Evolutionary conservation across 2,329 filamentous ascomycete genomes (phyloP).

Genomic region (Curvularia sp.): DNA sequence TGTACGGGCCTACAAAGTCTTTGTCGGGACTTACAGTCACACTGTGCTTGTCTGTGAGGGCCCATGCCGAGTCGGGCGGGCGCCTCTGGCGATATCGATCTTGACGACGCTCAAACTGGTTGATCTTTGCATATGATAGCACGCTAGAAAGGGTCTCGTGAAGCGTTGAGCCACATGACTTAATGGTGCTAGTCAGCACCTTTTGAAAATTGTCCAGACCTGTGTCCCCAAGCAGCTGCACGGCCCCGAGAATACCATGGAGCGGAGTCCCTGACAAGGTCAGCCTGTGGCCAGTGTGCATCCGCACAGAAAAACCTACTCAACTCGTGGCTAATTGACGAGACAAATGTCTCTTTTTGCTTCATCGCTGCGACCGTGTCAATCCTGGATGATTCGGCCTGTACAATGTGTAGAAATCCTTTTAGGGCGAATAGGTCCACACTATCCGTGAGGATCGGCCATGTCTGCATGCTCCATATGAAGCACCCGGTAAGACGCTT

Average conservation of each 20-base stretch:
- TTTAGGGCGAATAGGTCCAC: background rate
- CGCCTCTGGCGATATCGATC: background rate
- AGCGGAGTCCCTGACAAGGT: background rate
- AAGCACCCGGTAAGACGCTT: background rate
- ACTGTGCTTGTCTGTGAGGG: background rate
- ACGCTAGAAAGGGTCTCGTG: conserved; percentile 1
- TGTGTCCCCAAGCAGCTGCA: background rate
- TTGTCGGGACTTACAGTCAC: background rate
- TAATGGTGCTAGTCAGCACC: background rate
- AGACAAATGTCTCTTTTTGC: no score
- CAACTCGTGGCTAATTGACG: no score
- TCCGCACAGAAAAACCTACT: no score
- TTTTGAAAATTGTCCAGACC: background rate
- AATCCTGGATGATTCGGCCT: no score
- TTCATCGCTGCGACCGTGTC: no score
- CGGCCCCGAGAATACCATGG: background rate
- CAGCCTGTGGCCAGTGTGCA: no score
- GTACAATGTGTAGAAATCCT: background rate
- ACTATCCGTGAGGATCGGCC: background rate
- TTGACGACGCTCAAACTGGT: conserved; percentile 2
- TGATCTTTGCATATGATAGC: conserved; percentile 1
- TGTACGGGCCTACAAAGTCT: background rate
- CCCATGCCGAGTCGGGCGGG: background rate
- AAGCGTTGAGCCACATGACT: background rate
- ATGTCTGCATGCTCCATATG: background rate